These are phyloP conservation scores for Sarocladium brachiariae DNA, from an alignment of 2,329 filamentous ascomycete species.

Conservation along the genomic window DNA sequence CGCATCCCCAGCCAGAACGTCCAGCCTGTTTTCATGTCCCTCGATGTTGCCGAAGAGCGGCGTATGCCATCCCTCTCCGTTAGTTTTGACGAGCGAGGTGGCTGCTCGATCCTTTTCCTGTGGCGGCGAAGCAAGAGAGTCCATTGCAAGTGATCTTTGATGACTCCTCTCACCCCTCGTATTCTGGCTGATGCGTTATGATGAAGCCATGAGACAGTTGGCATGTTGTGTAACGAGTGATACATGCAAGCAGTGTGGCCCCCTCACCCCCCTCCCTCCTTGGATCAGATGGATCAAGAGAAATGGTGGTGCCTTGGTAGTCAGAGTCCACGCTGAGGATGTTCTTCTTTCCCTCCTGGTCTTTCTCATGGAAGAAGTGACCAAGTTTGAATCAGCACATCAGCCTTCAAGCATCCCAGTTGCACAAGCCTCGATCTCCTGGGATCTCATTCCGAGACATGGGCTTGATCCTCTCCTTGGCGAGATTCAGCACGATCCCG, in stretches of 20 bases:
- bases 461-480: neutral
- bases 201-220: neutral
- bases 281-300: no score
- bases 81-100: neutral
- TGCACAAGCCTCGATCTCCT: neutral
- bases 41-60: no score
- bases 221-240: slow-evolving; percentile 1
- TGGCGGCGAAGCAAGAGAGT: neutral
- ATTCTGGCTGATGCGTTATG: neutral
- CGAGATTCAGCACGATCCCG: neutral
- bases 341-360: neutral
- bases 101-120: no score
- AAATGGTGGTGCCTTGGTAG: no score
- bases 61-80: no score
- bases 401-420: neutral
- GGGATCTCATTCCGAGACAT: slow-evolving; percentile 5
- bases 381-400: neutral
- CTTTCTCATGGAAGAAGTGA: neutral
- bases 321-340: neutral
- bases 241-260: neutral
- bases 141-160: neutral
- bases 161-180: neutral
- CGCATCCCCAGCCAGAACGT: no score
- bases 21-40: no score
- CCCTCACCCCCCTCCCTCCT: neutral